These are phyloP conservation scores for Penicillium silybi DNA, from an alignment of 495 filamentous ascomycete genomes.

Conservation along the genomic window DNA sequence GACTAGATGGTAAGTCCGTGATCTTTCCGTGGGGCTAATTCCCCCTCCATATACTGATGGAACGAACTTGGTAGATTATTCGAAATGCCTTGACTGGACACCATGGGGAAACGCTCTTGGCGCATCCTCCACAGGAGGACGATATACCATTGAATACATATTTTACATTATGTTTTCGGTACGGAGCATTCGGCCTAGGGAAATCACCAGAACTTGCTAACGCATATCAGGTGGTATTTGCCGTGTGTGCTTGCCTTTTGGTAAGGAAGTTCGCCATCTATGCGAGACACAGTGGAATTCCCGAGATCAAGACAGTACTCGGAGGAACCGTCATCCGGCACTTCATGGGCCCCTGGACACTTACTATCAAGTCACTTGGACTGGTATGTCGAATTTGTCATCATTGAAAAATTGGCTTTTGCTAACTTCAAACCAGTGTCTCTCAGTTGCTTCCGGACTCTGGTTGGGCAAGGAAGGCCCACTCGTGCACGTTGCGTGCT, in stretches of 20 bases:
- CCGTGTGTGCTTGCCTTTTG: slow-evolving; percentile 69
- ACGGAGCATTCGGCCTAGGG: background rate
- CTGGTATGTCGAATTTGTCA: slow-evolving; percentile 53
- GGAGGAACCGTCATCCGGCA: slow-evolving; percentile 90
- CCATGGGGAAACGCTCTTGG: slow-evolving; percentile 76
- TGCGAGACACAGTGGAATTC: slow-evolving; percentile 94
- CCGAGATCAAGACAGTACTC: slow-evolving; percentile 95
- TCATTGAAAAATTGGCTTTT: background rate
- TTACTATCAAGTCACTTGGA: slow-evolving; percentile 87
- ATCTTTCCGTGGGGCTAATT: background rate
- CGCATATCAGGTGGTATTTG: slow-evolving; percentile 65
- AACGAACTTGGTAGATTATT: slow-evolving; percentile 44
- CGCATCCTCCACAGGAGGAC: slow-evolving; percentile 58
- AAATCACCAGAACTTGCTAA: slow-evolving; percentile 8
- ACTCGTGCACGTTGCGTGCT: slow-evolving; percentile 95
- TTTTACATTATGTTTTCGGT: slow-evolving; percentile 83
- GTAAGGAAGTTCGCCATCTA: slow-evolving; percentile 82
- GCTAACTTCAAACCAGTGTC: slow-evolving; percentile 49
- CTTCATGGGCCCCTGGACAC: slow-evolving; percentile 91
- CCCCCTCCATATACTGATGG: background rate
- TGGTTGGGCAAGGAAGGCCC: slow-evolving; percentile 99
- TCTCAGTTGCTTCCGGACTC: slow-evolving; percentile 91
- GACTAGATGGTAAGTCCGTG: slow-evolving; percentile 62
- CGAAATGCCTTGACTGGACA: slow-evolving; percentile 79
- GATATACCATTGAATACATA: slow-evolving; percentile 78